Conservation (phyloP, 1,284 basidiomycete species). For the Sutorius eximius region DNA sequence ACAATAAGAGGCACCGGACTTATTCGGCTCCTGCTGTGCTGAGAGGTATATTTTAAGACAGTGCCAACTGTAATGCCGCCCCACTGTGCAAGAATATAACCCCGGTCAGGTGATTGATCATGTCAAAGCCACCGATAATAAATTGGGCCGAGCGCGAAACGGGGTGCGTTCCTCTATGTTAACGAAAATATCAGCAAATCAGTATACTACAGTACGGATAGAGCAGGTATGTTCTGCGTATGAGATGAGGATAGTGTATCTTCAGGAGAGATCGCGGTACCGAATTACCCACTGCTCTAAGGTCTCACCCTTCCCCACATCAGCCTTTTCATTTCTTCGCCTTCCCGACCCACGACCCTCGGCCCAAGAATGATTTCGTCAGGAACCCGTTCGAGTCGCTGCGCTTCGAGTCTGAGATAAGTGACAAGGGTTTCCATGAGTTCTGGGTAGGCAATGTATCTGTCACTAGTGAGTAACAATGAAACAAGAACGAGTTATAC, state of each 20-base stretch:
- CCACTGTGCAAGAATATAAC: neutral
- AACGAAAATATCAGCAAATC: neutral
- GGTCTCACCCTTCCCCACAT: constrained; percentile 27
- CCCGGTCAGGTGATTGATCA: neutral
- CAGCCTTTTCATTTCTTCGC: constrained; percentile 25
- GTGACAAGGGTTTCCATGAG: constrained; percentile 75
- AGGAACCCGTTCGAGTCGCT: constrained; percentile 67
- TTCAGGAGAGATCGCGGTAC: neutral
- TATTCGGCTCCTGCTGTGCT: neutral
- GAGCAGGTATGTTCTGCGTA: neutral
- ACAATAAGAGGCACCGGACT: neutral
- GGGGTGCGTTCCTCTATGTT: neutral
- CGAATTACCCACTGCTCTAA: constrained; percentile 12
- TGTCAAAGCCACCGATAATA: neutral
- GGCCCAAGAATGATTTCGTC: constrained; percentile 66
- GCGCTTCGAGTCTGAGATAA: constrained; percentile 79
- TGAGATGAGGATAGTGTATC: constrained; percentile 1
- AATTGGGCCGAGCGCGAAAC: neutral
- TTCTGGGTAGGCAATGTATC: constrained; percentile 75
- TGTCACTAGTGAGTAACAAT: constrained; percentile 35
- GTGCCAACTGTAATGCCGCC: neutral
- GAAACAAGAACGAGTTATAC: neutral
- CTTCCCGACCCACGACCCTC: constrained; percentile 26
- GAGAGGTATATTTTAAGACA: neutral
- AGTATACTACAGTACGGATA: neutral